Evolutionary conservation across 305 asterid species (phyloP).

Genomic region (Fraxinus baroniana): DNA sequence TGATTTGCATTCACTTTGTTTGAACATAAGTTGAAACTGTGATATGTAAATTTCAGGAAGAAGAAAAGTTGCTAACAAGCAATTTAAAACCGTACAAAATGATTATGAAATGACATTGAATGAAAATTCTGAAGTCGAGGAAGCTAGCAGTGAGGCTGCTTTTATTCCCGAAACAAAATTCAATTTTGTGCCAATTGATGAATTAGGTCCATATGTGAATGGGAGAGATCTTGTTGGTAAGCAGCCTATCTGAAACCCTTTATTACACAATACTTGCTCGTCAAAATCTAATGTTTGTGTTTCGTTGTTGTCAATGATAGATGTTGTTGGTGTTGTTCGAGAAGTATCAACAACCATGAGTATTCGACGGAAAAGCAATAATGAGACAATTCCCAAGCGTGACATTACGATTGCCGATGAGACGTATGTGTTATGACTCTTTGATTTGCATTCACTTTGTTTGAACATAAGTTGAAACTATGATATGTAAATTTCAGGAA

Average conservation of each 20-base stretch:
- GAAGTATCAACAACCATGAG: slow-evolving; percentile 75
- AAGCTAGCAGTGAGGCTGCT: slow-evolving; percentile 53
- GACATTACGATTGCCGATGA: slow-evolving; percentile 90
- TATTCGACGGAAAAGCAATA: slow-evolving; percentile 74
- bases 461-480: background rate
- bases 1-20: background rate
- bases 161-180: slow-evolving; percentile 79
- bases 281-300: background rate
- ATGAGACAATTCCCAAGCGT: slow-evolving; percentile 76
- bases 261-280: background rate
- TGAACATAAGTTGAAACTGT: background rate
- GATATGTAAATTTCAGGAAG: slow-evolving; percentile 48
- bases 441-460: background rate
- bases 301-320: slow-evolving; percentile 32
- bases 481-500: slow-evolving; percentile 46
- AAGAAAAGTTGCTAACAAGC: slow-evolving; percentile 95
- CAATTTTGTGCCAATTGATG: slow-evolving; percentile 76
- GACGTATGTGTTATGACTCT: slow-evolving; percentile 47
- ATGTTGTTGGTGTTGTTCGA: slow-evolving; percentile 84
- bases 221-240: slow-evolving; percentile 86
- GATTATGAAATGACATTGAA: slow-evolving; percentile 93
- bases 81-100: slow-evolving; percentile 72
- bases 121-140: slow-evolving; percentile 81
- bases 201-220: slow-evolving; percentile 78
- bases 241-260: background rate